Percentiles rank a stretch among this genome's conserved stretches.
Conservation (phyloP, 306 rosid genomes). For the Cyamopsis tetragonoloba region DNA sequence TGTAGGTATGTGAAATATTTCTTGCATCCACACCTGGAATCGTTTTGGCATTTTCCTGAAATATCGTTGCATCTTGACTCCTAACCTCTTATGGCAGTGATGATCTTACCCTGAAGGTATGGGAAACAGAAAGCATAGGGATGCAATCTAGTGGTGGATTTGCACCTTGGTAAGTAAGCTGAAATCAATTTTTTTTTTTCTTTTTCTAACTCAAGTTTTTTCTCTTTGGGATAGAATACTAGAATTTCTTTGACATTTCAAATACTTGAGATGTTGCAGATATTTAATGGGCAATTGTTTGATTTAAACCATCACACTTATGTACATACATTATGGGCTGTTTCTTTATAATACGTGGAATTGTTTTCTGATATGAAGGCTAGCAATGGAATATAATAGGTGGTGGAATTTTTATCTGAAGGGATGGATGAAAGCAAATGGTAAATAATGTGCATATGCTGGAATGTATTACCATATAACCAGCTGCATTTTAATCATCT, state of each 20-base stretch:
- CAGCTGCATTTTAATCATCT: background rate
- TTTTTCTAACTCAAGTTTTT: background rate
- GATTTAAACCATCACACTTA: background rate
- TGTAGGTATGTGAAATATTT: constrained; percentile 57
- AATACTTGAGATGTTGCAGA: too few species aligned
- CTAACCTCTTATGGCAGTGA: constrained; percentile 52
- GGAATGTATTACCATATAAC: background rate
- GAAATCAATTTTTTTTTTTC: background rate
- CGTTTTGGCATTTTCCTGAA: constrained; percentile 18
- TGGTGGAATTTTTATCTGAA: background rate
- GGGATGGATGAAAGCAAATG: background rate
- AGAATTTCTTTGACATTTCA: constrained; percentile 5
- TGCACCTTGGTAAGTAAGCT: constrained; percentile 69
- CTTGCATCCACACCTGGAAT: constrained; percentile 8
- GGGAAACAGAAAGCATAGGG: constrained; percentile 61
- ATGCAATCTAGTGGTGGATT: constrained; percentile 57
- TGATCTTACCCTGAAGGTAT: constrained; percentile 83
- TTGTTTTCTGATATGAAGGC: background rate
- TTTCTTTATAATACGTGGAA: background rate
- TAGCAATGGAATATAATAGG: background rate
- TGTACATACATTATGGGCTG: background rate
- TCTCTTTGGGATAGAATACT: background rate
- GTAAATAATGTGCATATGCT: background rate
- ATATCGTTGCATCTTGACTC: constrained; percentile 15
- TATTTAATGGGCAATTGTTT: background rate